phyloP scores from a whole-genome alignment of 176 grass and related monocot species.

The Elaeis guineensis region DNA sequence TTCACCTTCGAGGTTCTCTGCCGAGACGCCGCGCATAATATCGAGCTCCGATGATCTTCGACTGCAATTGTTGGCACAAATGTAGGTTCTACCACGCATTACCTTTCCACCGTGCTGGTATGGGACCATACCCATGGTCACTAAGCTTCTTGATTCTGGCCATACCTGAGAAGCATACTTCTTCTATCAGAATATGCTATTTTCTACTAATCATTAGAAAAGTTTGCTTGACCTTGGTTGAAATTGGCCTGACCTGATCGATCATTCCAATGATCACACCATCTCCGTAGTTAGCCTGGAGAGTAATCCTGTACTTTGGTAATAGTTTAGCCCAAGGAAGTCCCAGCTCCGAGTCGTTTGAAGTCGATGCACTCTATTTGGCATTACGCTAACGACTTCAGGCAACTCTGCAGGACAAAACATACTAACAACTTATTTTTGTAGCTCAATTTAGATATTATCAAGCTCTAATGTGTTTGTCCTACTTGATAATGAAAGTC shows the following conservation, averaged over 20 bases:
- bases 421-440: too few species aligned
- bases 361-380: background rate
- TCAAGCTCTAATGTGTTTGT: too few species aligned
- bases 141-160: conserved; percentile 29
- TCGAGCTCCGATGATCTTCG: conserved; percentile 25
- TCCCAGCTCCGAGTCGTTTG: conserved; percentile 45
- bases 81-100: conserved; percentile 9
- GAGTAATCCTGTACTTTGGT: conserved; percentile 2
- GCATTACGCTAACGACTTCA: conserved; percentile 27
- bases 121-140: conserved; percentile 6
- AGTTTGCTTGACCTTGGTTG: too few species aligned
- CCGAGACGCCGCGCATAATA: conserved; percentile 1
- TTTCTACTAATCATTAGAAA: too few species aligned
- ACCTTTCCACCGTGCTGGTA: conserved; percentile 22
- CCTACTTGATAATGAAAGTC: too few species aligned
- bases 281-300: conserved; percentile 31
- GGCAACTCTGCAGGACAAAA: conserved; percentile 15
- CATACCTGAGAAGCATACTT: conserved; percentile 15
- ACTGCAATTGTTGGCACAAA: conserved; percentile 26
- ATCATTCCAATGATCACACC: conserved; percentile 33
- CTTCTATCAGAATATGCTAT: too few species aligned
- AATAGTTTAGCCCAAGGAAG: conserved; percentile 14
- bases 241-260: conserved; percentile 23
- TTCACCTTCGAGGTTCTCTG: conserved; percentile 2
- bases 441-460: too few species aligned